These are phyloP conservation scores for Eurotiales sp. DNA, from an alignment of 2,329 filamentous ascomycete genomes.

Conservation along the genomic window DNA sequence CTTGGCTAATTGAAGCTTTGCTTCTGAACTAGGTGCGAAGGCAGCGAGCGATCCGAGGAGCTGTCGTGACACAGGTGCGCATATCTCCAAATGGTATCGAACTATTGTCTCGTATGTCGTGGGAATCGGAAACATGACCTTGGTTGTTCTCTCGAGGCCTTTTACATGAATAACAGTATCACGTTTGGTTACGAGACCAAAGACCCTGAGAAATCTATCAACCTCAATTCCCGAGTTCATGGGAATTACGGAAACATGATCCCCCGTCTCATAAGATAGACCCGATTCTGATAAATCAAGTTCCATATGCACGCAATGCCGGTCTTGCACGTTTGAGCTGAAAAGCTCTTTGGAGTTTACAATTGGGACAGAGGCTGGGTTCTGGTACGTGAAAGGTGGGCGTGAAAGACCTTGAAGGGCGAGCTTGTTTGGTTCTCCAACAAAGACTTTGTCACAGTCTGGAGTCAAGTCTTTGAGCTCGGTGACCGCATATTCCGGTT, in stretches of 20 bases:
- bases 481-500: slow-evolving; percentile 61
- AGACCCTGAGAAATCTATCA: too few species aligned
- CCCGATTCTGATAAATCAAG: slow-evolving; percentile 76
- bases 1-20: slow-evolving; percentile 76
- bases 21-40: slow-evolving; percentile 73
- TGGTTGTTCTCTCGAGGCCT: background rate
- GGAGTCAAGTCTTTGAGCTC: too few species aligned
- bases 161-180: background rate
- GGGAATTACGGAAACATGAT: slow-evolving; percentile 90
- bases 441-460: too few species aligned
- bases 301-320: slow-evolving; percentile 88
- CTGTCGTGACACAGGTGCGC: slow-evolving; percentile 86
- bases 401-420: too few species aligned
- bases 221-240: slow-evolving; percentile 84
- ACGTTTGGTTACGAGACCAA: background rate
- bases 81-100: slow-evolving; percentile 90
- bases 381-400: too few species aligned
- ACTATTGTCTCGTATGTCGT: slow-evolving; percentile 83
- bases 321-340: slow-evolving; percentile 66
- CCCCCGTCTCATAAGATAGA: slow-evolving; percentile 85
- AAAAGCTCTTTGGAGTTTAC: slow-evolving; percentile 72
- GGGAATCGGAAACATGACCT: slow-evolving; percentile 63
- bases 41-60: slow-evolving; percentile 75
- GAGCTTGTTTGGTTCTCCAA: too few species aligned
- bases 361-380: too few species aligned